A percentile compares a stretch with the other conserved stretches of the same genome.
Evolutionary conservation across 352 stramenopile genomes (phyloP).

Genomic region (Phytophthora melonis): DNA sequence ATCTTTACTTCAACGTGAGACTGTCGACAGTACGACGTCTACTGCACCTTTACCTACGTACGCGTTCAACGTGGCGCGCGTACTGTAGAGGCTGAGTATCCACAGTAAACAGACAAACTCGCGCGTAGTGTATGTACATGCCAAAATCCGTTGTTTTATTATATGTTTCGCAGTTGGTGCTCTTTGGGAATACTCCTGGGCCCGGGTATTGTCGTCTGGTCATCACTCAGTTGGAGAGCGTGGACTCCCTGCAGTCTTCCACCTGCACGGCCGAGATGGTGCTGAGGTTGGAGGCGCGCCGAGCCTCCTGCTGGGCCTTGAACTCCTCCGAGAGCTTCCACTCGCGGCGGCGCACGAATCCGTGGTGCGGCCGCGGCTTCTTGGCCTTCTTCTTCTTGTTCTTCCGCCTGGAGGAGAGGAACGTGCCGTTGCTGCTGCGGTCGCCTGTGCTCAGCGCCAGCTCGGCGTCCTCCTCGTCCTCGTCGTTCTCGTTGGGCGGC

Average conservation of each 20-base stretch:
- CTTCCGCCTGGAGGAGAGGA: slow-evolving; percentile 41
- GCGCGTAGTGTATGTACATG: neutral
- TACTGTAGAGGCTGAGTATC: too few relatives aligned
- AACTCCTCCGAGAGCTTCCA: slow-evolving; percentile 77
- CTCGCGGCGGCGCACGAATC: slow-evolving; percentile 76
- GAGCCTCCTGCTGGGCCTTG: slow-evolving; percentile 49
- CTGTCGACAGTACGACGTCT: too few relatives aligned
- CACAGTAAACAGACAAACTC: too few relatives aligned
- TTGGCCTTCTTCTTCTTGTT: slow-evolving; percentile 56
- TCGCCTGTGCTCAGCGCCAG: slow-evolving; percentile 16
- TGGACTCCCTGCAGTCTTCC: slow-evolving; percentile 40
- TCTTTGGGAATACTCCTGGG: too few relatives aligned
- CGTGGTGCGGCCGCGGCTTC: slow-evolving; percentile 63
- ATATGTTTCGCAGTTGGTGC: neutral
- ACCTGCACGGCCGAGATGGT: slow-evolving; percentile 48
- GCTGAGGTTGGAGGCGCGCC: slow-evolving; percentile 42
- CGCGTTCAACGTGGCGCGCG: too few relatives aligned
- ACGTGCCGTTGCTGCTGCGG: slow-evolving; percentile 32
- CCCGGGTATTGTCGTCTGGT: slow-evolving; percentile 5
- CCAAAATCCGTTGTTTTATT: slow-evolving; percentile 17
- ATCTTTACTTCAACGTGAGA: neutral
- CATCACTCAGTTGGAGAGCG: slow-evolving; percentile 11
- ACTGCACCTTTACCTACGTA: too few relatives aligned
- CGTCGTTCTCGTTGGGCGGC: slow-evolving; percentile 39
- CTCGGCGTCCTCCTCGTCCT: slow-evolving; percentile 39